A percentile compares a stretch with the other conserved stretches of the same genome.
Evolutionary conservation across 1,284 basidiomycete species (phyloP).

Genomic region (Marasmius sp.): DNA sequence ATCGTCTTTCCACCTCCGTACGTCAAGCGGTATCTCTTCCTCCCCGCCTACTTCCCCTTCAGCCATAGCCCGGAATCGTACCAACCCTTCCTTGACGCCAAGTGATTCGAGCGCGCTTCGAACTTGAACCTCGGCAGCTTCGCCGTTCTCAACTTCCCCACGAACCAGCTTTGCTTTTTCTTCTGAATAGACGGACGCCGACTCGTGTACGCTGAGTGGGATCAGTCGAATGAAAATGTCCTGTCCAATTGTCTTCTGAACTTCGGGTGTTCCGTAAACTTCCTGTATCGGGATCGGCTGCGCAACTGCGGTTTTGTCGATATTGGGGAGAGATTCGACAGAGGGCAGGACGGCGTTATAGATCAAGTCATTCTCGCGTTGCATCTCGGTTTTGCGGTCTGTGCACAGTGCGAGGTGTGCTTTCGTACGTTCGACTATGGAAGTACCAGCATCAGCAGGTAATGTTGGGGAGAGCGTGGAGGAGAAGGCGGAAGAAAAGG

Average conservation of each 20-base stretch:
- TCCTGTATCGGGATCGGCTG: constrained; percentile 91
- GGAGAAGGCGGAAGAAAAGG: constrained; percentile 76
- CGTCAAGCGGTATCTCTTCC: constrained; percentile 73
- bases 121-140: constrained; percentile 81
- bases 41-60: constrained; percentile 70
- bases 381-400: constrained; percentile 76
- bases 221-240: constrained; percentile 90
- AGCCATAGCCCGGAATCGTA: constrained; percentile 74
- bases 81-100: constrained; percentile 78
- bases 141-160: constrained; percentile 85
- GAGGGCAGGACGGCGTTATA: constrained; percentile 94
- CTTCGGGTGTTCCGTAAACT: constrained; percentile 87
- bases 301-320: constrained; percentile 82
- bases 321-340: constrained; percentile 74
- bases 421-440: constrained; percentile 82
- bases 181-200: constrained; percentile 95
- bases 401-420: constrained; percentile 77
- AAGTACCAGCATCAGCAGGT: constrained; percentile 82
- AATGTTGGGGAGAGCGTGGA: constrained; percentile 78
- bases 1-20: constrained; percentile 79
- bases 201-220: constrained; percentile 94
- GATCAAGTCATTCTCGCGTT: constrained; percentile 94
- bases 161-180: constrained; percentile 98
- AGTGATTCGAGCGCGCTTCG: constrained; percentile 82
- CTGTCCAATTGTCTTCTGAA: constrained; percentile 92